Evolutionary conservation across 2,329 filamentous ascomycete species (phyloP).

Genomic region (Alternaria atra): DNA sequence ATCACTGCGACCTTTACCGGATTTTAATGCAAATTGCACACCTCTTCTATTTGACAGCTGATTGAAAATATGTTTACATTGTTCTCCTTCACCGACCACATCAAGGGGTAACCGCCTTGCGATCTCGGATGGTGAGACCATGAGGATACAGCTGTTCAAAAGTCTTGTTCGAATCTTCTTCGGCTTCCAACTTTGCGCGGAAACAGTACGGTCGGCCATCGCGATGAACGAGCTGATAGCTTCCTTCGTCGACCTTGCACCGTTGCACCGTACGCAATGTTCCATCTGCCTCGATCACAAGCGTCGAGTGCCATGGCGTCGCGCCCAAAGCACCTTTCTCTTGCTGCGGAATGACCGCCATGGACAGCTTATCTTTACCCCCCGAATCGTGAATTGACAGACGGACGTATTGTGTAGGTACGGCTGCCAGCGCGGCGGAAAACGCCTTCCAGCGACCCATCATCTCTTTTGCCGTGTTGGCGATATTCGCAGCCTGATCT

Average conservation of each 20-base stretch:
- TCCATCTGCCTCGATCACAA: conserved; percentile 32
- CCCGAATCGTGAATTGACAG: conserved; percentile 46
- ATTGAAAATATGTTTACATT: not conserved
- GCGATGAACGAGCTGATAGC: conserved; percentile 33
- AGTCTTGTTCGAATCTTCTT: conserved; percentile 12
- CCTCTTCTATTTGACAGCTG: not conserved
- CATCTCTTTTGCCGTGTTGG: conserved; percentile 43
- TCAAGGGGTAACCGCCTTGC: conserved; percentile 50
- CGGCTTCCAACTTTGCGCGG: conserved; percentile 25
- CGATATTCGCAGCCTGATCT: conserved; percentile 30
- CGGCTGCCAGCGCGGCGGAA: conserved; percentile 30
- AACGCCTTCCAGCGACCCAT: conserved; percentile 42
- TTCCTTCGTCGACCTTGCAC: conserved; percentile 25
- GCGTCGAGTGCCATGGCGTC: conserved; percentile 39
- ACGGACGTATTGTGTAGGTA: conserved; percentile 34
- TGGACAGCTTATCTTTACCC: conserved; percentile 41
- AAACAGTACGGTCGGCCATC: conserved; percentile 36
- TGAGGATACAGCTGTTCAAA: conserved; percentile 39
- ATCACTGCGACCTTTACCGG: not conserved
- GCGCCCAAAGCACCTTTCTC: conserved; percentile 30
- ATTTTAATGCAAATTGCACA: not conserved
- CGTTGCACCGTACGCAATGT: conserved; percentile 30
- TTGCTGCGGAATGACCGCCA: conserved; percentile 37
- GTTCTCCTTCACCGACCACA: conserved; percentile 13
- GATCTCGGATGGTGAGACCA: conserved; percentile 50